These are phyloP conservation scores for Cordyceps javanica DNA, from an alignment of 2,329 filamentous ascomycete genomes.

Conservation along the genomic window DNA sequence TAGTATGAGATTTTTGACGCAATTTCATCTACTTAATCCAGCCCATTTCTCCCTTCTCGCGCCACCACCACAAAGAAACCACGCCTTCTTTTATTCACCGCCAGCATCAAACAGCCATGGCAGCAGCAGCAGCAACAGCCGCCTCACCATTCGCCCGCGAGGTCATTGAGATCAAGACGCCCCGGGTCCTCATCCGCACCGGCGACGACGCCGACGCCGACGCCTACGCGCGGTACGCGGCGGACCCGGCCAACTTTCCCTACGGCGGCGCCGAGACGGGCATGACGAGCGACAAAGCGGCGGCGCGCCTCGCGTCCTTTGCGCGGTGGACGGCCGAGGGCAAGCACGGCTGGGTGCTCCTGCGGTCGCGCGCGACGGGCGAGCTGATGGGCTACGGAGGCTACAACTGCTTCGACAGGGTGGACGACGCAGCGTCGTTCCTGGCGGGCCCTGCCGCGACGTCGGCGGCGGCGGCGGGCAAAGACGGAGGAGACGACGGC, in stretches of 20 bases:
- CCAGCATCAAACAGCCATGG: not conserved
- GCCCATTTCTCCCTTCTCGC: no score
- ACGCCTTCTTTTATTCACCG: not conserved
- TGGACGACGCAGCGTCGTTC: not conserved
- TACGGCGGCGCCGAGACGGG: not conserved
- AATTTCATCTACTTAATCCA: no score
- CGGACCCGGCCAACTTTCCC: conserved; percentile 16
- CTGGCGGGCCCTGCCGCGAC: not conserved
- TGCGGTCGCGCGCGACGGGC: conserved; percentile 14
- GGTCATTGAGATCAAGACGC: conserved; percentile 31
- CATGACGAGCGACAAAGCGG: conserved; percentile 13
- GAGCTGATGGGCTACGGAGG: conserved; percentile 17
- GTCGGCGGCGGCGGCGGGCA: no score
- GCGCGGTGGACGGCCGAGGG: conserved; percentile 13
- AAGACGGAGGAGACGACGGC: no score
- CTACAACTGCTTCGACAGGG: conserved; percentile 16
- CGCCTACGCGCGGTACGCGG: conserved; percentile 12
- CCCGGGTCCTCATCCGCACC: conserved; percentile 33
- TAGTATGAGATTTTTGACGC: no score
- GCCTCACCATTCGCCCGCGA: conserved; percentile 11
- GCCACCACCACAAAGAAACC: no score
- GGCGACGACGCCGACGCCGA: conserved; percentile 19
- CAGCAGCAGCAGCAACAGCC: not conserved
- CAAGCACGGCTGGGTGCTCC: conserved; percentile 16
- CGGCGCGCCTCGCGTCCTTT: conserved; percentile 9